Percentiles rank a stretch among this genome's conserved stretches.
Evolutionary conservation across 305 asterid genomes (phyloP).

Genomic region (Solanum hybrid): DNA sequence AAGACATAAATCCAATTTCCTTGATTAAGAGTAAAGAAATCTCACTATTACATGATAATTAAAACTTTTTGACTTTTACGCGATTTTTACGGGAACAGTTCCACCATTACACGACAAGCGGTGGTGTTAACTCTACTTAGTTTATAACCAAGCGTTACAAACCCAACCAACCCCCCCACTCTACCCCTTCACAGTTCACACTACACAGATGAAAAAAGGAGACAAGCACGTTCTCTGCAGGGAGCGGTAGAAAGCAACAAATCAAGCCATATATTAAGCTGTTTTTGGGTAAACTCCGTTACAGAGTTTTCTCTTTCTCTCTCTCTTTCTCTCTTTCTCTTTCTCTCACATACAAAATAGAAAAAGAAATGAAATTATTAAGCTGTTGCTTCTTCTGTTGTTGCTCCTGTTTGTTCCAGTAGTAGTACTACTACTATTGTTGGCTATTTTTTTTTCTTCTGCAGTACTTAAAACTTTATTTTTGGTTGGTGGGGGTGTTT

Average conservation of each 20-base stretch:
- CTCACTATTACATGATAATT: neutral
- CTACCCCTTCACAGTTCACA: slow-evolving; percentile 2
- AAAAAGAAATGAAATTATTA: neutral
- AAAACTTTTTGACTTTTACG: too few relatives aligned
- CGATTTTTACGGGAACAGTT: neutral
- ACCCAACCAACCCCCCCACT: neutral
- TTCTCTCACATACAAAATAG: neutral
- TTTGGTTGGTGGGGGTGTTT: neutral
- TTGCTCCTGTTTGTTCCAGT: neutral
- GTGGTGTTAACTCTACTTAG: neutral
- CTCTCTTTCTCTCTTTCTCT: slow-evolving; percentile 18
- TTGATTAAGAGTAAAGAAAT: too few relatives aligned
- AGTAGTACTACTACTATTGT: neutral
- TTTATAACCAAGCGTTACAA: slow-evolving; percentile 7
- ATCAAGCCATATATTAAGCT: slow-evolving; percentile 47
- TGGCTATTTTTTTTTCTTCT: neutral
- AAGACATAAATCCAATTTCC: neutral
- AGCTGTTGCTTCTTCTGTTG: neutral
- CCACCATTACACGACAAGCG: neutral
- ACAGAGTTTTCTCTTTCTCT: slow-evolving; percentile 30
- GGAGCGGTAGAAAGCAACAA: slow-evolving; percentile 26
- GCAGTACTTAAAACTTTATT: neutral
- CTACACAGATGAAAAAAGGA: slow-evolving; percentile 57
- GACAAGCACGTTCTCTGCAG: slow-evolving; percentile 46
- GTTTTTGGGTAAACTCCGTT: slow-evolving; percentile 22